Conservation (phyloP, 768 basidiomycete genomes). For the Cytidiella melzeri region DNA sequence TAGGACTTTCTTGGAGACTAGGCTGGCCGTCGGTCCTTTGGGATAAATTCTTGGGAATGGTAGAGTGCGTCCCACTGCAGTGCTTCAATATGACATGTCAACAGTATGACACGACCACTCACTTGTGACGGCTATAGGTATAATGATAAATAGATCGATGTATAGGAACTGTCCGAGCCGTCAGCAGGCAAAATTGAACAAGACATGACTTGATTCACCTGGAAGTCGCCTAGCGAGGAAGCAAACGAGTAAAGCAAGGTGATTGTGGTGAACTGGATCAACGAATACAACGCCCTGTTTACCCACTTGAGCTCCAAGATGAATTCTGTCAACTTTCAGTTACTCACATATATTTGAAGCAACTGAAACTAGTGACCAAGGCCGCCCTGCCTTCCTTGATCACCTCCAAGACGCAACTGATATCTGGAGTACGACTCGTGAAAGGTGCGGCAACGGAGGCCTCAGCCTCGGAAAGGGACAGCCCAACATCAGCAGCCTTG, state of each 20-base stretch:
- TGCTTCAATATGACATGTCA: constrained; percentile 10
- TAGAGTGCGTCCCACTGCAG: constrained; percentile 87
- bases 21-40: constrained; percentile 89
- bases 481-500: constrained; percentile 96
- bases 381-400: constrained; percentile 96
- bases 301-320: constrained; percentile 9
- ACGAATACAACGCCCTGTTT: constrained; percentile 89
- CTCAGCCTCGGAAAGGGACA: constrained; percentile 95
- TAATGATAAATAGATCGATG: constrained; percentile 97
- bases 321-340: background rate
- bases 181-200: too few relatives aligned
- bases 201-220: constrained; percentile 54
- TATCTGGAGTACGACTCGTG: constrained; percentile 89
- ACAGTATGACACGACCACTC: constrained; percentile 29
- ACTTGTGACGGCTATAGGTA: constrained; percentile 96
- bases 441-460: constrained; percentile 98
- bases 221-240: constrained; percentile 92
- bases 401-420: constrained; percentile 92
- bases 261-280: constrained; percentile 99
- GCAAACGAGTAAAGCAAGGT: constrained; percentile 95
- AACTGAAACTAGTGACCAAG: constrained; percentile 95
- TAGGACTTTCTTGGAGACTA: constrained; percentile 93
- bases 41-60: constrained; percentile 83
- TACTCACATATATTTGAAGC: constrained; percentile 98
- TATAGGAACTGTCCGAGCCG: constrained; percentile 94